These are phyloP conservation scores for Echeveria elegans DNA, from an alignment of 164 flowering plant genomes.

Conservation along the genomic window DNA sequence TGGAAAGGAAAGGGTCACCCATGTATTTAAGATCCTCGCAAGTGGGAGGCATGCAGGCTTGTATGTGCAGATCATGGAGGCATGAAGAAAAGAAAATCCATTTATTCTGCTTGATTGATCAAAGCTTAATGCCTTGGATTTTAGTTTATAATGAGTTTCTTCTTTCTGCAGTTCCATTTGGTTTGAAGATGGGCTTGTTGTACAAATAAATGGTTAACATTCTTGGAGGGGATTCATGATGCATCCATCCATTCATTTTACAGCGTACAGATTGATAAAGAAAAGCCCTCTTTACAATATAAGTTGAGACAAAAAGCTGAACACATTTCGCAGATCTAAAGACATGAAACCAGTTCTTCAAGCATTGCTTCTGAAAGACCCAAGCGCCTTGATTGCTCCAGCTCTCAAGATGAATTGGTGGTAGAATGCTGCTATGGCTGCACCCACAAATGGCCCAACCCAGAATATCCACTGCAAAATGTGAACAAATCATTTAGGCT, in stretches of 20 bases:
- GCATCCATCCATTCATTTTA: not conserved
- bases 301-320: not conserved
- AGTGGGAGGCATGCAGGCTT: not conserved
- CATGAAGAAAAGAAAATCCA: too few species aligned
- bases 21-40: not conserved
- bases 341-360: conserved; percentile 2
- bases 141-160: not conserved
- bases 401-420: conserved; percentile 87
- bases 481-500: not conserved
- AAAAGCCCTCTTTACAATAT: not conserved
- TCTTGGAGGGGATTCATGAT: too few species aligned
- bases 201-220: not conserved
- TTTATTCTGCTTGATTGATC: not conserved
- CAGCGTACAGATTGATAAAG: not conserved
- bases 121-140: not conserved
- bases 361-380: conserved; percentile 78
- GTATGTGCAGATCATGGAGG: not conserved
- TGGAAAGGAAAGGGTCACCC: not conserved
- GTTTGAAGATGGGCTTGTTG: not conserved
- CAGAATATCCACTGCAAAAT: conserved; percentile 82
- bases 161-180: not conserved
- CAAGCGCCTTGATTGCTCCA: conserved; percentile 73
- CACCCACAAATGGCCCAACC: conserved; percentile 94
- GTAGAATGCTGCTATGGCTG: conserved; percentile 71
- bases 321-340: not conserved